These are phyloP conservation scores for Yarrowia sp. DNA, from an alignment of 805 yeast genomes.

Conservation along the genomic window DNA sequence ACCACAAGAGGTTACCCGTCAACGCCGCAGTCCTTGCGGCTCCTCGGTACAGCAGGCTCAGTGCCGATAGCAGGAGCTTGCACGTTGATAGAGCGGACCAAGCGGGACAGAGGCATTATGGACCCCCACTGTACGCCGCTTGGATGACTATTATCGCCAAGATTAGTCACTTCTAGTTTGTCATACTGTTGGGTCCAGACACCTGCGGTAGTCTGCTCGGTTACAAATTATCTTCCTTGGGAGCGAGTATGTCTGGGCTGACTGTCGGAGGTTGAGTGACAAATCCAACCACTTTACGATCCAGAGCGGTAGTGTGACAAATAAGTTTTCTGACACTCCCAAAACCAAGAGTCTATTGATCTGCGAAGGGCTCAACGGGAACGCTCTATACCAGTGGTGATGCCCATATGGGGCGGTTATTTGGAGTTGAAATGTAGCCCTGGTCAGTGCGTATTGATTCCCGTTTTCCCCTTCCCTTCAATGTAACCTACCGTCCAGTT, in stretches of 20 bases:
- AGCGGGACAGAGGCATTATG: not conserved
- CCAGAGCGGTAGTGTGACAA: not conserved
- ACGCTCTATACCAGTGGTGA: not conserved
- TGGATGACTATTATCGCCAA: not conserved
- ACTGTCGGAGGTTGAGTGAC: not conserved
- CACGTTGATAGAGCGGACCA: not conserved
- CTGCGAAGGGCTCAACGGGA: not conserved
- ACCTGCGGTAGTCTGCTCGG: too few relatives aligned
- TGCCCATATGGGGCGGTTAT: not conserved
- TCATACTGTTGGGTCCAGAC: not conserved
- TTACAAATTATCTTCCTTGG: not conserved
- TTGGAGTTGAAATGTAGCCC: not conserved
- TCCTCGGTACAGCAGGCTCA: not conserved
- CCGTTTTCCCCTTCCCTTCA: not conserved
- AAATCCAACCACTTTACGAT: too few relatives aligned
- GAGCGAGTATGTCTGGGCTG: not conserved
- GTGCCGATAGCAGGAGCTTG: not conserved
- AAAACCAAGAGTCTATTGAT: not conserved
- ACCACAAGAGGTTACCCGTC: not conserved
- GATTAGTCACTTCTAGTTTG: not conserved
- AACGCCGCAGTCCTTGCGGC: slow-evolving; percentile 9
- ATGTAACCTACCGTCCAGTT: not conserved
- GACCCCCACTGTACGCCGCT: slow-evolving; percentile 12
- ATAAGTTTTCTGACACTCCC: not conserved
- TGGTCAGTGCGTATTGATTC: not conserved